Percentiles rank a stretch among this genome's conserved stretches.
Evolutionary conservation across 345 rosid species (phyloP).

Genomic region (Salix brachista): DNA sequence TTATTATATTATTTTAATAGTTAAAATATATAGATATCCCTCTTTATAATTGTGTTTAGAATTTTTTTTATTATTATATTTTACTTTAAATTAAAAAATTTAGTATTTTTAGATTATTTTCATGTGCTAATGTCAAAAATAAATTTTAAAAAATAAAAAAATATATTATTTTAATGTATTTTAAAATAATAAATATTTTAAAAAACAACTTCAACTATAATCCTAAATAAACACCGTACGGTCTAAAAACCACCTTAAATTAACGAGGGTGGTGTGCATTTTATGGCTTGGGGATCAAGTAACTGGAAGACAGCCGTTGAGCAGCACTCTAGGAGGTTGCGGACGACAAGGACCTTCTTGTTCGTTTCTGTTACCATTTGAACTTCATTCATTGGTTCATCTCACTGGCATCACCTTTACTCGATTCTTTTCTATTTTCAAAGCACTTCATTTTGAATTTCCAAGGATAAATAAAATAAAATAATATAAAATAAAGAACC

Average conservation of each 20-base stretch:
- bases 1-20: background rate
- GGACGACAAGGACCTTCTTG: background rate
- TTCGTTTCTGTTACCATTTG: background rate
- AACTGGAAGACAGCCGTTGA: background rate
- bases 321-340: background rate
- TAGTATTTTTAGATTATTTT: too few species aligned
- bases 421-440: background rate
- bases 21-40: too few species aligned
- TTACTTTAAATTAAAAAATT: too few species aligned
- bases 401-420: constrained; percentile 11
- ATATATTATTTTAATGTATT: background rate
- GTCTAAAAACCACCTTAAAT: too few species aligned
- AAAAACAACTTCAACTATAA: too few species aligned
- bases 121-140: too few species aligned
- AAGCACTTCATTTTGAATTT: background rate
- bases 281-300: constrained; percentile 1
- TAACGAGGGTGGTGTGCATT: background rate
- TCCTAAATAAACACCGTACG: too few species aligned
- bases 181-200: background rate
- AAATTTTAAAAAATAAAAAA: too few species aligned
- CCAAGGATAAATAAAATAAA: background rate
- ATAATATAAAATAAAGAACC: background rate
- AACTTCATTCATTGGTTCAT: background rate
- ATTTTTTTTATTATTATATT: too few species aligned
- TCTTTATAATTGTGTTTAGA: too few species aligned